Evolutionary conservation across 352 stramenopile genomes (phyloP), one percentile per base, ranked within the genome.

Genomic region (Aphanomyces euteiches): DNA sequence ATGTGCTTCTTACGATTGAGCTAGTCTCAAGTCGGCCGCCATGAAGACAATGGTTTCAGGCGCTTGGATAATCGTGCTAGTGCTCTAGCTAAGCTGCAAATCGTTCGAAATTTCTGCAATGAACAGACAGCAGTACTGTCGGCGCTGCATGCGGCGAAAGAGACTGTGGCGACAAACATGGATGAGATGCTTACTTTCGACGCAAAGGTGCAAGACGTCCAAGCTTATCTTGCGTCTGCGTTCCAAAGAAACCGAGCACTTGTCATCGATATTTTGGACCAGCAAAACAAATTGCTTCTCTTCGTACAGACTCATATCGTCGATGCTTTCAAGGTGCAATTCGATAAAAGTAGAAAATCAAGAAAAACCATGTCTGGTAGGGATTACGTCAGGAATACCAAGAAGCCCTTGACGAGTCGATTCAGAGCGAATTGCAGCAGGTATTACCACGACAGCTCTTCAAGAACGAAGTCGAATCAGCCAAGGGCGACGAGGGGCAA

Each of bases 171-270:
- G 17, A 39, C n/a, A 4, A 34, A 70, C 54, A 58, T 59, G 15
- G 10, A 50, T 12, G 43, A 12, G 10, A 50, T 50, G 43, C 43
- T n/a, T n/a, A 50, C 43, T 1, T 50, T 50, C 17, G 43, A 70
- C 12, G 15, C 7, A 17, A 28, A 43, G 6, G 64, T 61, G 13
- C 38, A 63, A n/a, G 50, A 70, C 4, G 39, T 61, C 15, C 7
- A 63, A 36, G 15, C 54, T 12, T 10, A 45, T 28, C 39, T 70
- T 21, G 53, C 64, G 15, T 8, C 34, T 3, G 64, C 54, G 19
- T 70, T 70, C 48, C 64, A 40, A 21, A 17, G 43, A 8, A 70
- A 70, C 54, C 64, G 64, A 12, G 64, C 64, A 4, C 64, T 61
- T 5, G 64, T 70, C 17, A 2, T 60, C 12, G 19, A 63, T 40